phyloP scores from a whole-genome alignment of 108 stramenopile genomes.

The Discostella pseudostelligera region DNA sequence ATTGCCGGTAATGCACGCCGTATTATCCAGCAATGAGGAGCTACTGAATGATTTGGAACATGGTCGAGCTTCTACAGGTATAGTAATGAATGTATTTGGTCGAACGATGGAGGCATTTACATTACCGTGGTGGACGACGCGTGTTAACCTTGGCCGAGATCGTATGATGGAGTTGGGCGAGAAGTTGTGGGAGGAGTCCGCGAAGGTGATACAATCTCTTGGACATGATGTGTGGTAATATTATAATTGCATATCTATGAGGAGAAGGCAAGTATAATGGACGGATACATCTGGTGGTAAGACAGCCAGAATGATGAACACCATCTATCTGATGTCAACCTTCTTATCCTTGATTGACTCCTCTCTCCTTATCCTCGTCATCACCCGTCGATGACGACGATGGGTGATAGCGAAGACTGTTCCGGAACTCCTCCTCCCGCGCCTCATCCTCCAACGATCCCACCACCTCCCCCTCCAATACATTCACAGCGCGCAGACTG shows the following conservation, averaged over 20 bases:
- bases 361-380: slow-evolving; percentile 1
- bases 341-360: too few species aligned
- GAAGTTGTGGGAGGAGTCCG: slow-evolving; percentile 33
- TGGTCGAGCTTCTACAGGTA: slow-evolving; percentile 26
- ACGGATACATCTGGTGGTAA: too few species aligned
- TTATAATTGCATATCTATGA: too few species aligned
- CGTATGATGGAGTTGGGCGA: slow-evolving; percentile 26
- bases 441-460: slow-evolving; percentile 30
- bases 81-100: slow-evolving; percentile 34
- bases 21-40: slow-evolving; percentile 30
- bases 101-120: slow-evolving; percentile 31
- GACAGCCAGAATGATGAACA: too few species aligned
- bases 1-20: slow-evolving; percentile 31
- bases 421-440: slow-evolving; percentile 18
- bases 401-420: not conserved
- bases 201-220: slow-evolving; percentile 3
- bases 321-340: too few species aligned
- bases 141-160: slow-evolving; percentile 19
- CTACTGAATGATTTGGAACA: slow-evolving; percentile 15
- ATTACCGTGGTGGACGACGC: slow-evolving; percentile 16
- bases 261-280: too few species aligned
- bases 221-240: not conserved
- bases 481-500: slow-evolving; percentile 72
- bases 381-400: not conserved
- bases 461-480: slow-evolving; percentile 38